phyloP scores from a whole-genome alignment of 441 rosid species.

The Hura crepitans region DNA sequence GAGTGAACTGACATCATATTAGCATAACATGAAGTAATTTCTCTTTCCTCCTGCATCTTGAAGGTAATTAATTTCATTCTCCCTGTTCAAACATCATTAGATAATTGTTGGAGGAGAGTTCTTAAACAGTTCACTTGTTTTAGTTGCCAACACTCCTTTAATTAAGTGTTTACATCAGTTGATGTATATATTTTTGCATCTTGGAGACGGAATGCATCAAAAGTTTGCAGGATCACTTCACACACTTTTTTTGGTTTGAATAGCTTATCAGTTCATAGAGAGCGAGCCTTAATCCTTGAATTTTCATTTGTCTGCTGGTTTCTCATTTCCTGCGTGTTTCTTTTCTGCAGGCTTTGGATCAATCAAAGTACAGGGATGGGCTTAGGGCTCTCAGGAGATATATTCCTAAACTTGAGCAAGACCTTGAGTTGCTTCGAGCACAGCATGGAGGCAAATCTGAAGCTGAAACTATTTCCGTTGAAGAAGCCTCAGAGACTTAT shows the following conservation, averaged over 20 bases:
- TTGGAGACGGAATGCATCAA: neutral
- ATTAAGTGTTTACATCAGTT: neutral
- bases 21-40: neutral
- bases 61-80: neutral
- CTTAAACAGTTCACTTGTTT: neutral
- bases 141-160: neutral
- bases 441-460: slow-evolving; percentile 38
- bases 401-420: slow-evolving; percentile 82
- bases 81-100: too few relatives aligned
- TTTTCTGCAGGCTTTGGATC: slow-evolving; percentile 63
- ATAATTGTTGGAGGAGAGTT: neutral
- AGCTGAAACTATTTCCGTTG: slow-evolving; percentile 23
- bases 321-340: slow-evolving; percentile 6
- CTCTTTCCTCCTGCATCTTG: neutral
- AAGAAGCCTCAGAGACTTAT: slow-evolving; percentile 24
- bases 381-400: slow-evolving; percentile 68
- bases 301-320: neutral
- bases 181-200: too few relatives aligned
- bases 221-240: neutral
- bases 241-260: neutral
- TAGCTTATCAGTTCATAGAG: neutral
- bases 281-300: neutral
- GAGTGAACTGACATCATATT: neutral
- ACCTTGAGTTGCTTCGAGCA: slow-evolving; percentile 64
- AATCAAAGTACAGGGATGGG: slow-evolving; percentile 77